These are phyloP conservation scores for Purpureocillium takamizusanense DNA, from an alignment of 2,329 filamentous ascomycete genomes.

Conservation along the genomic window DNA sequence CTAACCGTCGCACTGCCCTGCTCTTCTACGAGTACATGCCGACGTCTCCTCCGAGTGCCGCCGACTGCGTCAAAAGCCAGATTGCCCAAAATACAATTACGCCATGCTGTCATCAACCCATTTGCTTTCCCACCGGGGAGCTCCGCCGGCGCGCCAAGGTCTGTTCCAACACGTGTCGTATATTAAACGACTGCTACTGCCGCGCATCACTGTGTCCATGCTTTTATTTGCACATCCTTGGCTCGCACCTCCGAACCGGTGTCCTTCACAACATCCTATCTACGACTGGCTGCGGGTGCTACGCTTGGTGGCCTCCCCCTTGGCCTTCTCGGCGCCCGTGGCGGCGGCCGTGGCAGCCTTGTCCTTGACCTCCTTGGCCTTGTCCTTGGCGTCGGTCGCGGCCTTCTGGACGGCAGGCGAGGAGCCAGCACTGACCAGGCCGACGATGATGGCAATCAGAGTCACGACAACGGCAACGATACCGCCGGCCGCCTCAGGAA, in stretches of 20 bases:
- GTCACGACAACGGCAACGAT: conserved; percentile 63
- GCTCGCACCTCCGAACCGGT: conserved; percentile 1
- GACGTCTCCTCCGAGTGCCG: no score
- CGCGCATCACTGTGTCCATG: no score
- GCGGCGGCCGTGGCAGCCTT: conserved; percentile 34
- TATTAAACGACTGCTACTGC: neutral
- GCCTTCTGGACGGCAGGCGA: conserved; percentile 67
- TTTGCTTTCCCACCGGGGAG: neutral
- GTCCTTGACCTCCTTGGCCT: conserved; percentile 60
- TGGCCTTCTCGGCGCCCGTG: conserved; percentile 54
- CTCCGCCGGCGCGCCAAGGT: neutral
- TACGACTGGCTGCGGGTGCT: conserved; percentile 48
- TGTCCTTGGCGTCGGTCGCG: conserved; percentile 54
- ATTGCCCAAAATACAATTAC: neutral
- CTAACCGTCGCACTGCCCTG: no score
- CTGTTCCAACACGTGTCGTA: neutral
- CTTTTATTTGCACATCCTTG: neutral
- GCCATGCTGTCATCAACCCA: neutral
- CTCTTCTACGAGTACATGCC: no score
- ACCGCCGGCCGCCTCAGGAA: conserved; percentile 83
- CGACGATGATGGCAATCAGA: conserved; percentile 60
- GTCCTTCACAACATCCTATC: neutral
- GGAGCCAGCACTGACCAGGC: conserved; percentile 55
- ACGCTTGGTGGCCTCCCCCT: conserved; percentile 61
- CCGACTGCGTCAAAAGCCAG: no score